Evolutionary conservation across 78 protist species (phyloP).

Genomic region (Dictyostelium capitatum): DNA sequence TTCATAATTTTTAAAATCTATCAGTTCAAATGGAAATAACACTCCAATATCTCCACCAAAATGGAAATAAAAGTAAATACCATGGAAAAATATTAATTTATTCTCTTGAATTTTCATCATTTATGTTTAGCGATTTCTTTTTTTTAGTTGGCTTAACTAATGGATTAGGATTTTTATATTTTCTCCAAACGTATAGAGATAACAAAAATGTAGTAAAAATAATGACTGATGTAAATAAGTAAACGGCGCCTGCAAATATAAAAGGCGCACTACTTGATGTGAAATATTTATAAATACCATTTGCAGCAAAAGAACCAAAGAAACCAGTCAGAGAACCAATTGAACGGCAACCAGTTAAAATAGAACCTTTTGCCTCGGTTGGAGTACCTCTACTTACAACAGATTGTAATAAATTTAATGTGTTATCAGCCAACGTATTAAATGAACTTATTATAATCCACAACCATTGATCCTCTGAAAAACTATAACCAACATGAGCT

Average conservation of each 20-base stretch:
- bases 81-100: too few species aligned
- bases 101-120: too few species aligned
- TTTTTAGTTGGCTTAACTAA: not conserved
- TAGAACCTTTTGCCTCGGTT: slow-evolving; percentile 29
- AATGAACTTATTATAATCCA: not conserved
- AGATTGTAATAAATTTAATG: not conserved
- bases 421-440: not conserved
- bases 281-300: not conserved
- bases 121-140: too few species aligned
- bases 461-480: slow-evolving; percentile 34
- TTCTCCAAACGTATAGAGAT: not conserved
- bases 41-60: too few species aligned
- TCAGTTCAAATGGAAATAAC: too few species aligned
- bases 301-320: not conserved
- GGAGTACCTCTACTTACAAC: slow-evolving; percentile 39
- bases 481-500: not conserved
- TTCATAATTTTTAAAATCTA: too few species aligned
- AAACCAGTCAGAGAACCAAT: not conserved
- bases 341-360: slow-evolving; percentile 30
- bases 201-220: not conserved
- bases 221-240: not conserved
- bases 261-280: not conserved
- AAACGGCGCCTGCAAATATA: not conserved
- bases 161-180: slow-evolving; percentile 14
- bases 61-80: too few species aligned